Percentiles rank a stretch among this genome's conserved stretches.
These are phyloP conservation scores for Caryopteris hybrid DNA, from an alignment of 305 asterid genomes.

Conservation along the genomic window DNA sequence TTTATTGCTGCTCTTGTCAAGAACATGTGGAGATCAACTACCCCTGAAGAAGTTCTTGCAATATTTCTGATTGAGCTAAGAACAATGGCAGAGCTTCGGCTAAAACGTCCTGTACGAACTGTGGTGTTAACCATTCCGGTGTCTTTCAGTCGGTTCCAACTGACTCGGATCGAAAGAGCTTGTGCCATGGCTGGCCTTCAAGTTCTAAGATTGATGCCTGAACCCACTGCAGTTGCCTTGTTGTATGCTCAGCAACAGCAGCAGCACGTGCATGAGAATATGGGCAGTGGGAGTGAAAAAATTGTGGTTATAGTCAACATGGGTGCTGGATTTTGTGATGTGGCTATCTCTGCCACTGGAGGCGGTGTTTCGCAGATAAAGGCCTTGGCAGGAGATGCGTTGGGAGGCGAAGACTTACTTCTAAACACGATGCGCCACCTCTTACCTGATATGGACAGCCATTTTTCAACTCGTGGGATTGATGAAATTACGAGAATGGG, in stretches of 20 bases:
- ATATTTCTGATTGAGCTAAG: conserved; percentile 67
- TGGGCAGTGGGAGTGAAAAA: conserved; percentile 69
- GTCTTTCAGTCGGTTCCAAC: conserved; percentile 75
- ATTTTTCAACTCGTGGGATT: conserved; percentile 54
- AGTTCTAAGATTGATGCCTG: conserved; percentile 82
- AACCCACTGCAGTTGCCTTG: conserved; percentile 85
- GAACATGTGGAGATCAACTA: conserved; percentile 80
- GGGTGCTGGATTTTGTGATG: conserved; percentile 93
- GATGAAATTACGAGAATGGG: conserved; percentile 71
- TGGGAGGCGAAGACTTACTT: conserved; percentile 88
- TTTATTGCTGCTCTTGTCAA: conserved; percentile 77
- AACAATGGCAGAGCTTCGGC: conserved; percentile 62
- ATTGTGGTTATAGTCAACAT: conserved; percentile 71
- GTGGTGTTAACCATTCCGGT: conserved; percentile 74
- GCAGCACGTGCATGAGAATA: conserved; percentile 43
- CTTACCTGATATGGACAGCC: conserved; percentile 58
- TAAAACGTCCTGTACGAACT: conserved; percentile 51
- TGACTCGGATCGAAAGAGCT: conserved; percentile 68
- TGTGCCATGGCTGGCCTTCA: conserved; percentile 97
- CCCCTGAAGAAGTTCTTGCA: conserved; percentile 91
- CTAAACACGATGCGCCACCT: conserved; percentile 61
- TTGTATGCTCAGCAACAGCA: conserved; percentile 85
- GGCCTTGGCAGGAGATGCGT: conserved; percentile 55
- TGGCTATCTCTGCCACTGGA: conserved; percentile 72
- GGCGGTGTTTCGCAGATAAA: conserved; percentile 90